Evolutionary conservation across 176 grass and related monocot genomes (phyloP).

Genomic region (Saccharum officinarum): DNA sequence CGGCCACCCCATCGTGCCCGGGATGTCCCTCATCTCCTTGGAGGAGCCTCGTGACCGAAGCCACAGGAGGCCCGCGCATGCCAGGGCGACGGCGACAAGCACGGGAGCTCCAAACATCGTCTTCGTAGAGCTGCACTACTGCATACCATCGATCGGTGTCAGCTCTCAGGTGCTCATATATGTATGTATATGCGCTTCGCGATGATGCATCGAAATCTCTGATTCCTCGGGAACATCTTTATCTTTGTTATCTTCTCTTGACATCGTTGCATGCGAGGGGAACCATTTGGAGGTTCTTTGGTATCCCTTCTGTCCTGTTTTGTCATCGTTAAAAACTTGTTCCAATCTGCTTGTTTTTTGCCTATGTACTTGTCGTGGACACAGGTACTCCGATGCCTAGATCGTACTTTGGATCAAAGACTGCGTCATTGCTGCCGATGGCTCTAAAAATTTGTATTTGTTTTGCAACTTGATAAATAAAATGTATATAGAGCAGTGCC

Average conservation of each 20-base stretch:
- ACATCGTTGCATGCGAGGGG: constrained; percentile 27
- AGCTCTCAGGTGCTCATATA: constrained; percentile 16
- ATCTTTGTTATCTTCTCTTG: constrained; percentile 4
- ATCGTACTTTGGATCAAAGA: background rate
- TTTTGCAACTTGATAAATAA: background rate
- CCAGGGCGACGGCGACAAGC: background rate
- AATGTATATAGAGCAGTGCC: background rate
- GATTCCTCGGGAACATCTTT: constrained; percentile 20
- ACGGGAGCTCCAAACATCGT: constrained; percentile 5
- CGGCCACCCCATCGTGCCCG: constrained; percentile 61
- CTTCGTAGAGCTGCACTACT: constrained; percentile 1
- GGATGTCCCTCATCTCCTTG: constrained; percentile 47
- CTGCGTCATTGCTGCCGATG: background rate
- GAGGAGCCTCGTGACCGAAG: constrained; percentile 21
- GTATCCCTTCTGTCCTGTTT: constrained; percentile 1
- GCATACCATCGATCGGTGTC: background rate
- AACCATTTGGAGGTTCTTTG: constrained; percentile 29
- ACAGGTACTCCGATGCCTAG: too few species aligned
- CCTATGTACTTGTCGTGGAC: background rate
- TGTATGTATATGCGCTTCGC: background rate
- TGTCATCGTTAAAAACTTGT: constrained; percentile 28
- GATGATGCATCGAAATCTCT: background rate
- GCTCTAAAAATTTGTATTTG: background rate
- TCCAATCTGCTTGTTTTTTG: background rate
- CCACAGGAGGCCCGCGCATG: constrained; percentile 30